Evolutionary conservation across 129 eudicot species (phyloP).

Genomic region (Helianthus annuus): HanXRQr2.0-SUNRISE NC_035442.2:435921-436420

Average conservation of each 20-base stretch:
- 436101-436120: background rate
- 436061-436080: background rate
- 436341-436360: no score
- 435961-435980: no score
- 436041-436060: background rate
- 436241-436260: background rate
- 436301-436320: no score
- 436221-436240: background rate
- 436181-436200: background rate
- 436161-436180: background rate
- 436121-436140: no score
- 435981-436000: no score
- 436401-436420: no score
- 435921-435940: no score
- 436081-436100: background rate
- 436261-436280: background rate
- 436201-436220: background rate
- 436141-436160: background rate
- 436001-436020: no score
- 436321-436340: no score
- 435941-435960: no score
- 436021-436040: background rate
- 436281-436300: background rate
- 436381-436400: no score
- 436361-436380: no score